Evolutionary conservation across 345 rosid genomes (phyloP).

Genomic region (Geranium brycei): DNA sequence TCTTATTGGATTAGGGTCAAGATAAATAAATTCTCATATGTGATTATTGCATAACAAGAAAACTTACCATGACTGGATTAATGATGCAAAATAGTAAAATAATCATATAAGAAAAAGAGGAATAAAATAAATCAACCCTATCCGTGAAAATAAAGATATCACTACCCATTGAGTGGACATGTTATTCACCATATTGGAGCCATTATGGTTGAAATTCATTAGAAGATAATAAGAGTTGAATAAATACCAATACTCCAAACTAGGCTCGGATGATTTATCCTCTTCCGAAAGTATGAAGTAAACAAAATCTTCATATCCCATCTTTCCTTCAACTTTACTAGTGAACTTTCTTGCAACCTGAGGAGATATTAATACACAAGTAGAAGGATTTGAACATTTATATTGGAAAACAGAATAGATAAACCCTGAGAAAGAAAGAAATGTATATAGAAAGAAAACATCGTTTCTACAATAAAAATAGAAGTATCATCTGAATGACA

Average conservation of each 20-base stretch:
- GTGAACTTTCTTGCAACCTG: slow-evolving; percentile 67
- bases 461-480: background rate
- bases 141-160: background rate
- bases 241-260: slow-evolving; percentile 77
- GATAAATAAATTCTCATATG: no score
- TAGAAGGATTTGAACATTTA: background rate
- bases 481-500: background rate
- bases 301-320: slow-evolving; percentile 94
- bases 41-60: no score
- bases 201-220: background rate
- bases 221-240: background rate
- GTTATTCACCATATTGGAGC: background rate
- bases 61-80: no score
- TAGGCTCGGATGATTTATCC: slow-evolving; percentile 79
- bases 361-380: slow-evolving; percentile 10
- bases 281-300: slow-evolving; percentile 84
- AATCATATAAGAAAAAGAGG: no score
- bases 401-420: background rate
- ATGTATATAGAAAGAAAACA: background rate
- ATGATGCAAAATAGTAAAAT: no score
- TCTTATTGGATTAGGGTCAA: no score
- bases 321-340: slow-evolving; percentile 59
- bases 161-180: background rate
- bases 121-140: no score
- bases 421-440: background rate